Evolutionary conservation across 805 yeast genomes (phyloP), one percentile per base, ranked within the genome.

Genomic region (Sugiyamaella qingdaonensis): DNA sequence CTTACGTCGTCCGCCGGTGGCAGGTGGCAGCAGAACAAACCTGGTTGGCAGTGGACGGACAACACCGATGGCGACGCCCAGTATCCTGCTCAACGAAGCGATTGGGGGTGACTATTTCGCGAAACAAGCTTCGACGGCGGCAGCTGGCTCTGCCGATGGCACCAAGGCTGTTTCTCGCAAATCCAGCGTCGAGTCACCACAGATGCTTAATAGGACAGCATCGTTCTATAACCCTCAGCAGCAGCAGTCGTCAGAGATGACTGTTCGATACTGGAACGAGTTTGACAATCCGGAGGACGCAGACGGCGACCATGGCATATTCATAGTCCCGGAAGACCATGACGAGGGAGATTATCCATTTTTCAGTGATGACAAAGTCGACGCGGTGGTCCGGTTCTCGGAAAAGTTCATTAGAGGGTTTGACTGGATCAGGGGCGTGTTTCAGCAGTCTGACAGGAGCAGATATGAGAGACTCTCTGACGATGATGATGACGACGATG

Each of bases 281-380:
- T 82, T 82, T 62, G 87, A 82, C 60, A 74, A 82, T 60, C 80
- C 84, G 0, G 86, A 81, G 54, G 78, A 68, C 43, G 80, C 71
- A 53, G 70, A 65, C 27, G 43, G 43, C 5, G 72, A 65, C 33
- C 70, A 61, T 5, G 73, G 72, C 4, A 68, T 71, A 48, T 72
- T 74, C 35, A 65, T 71, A 19, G 61, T 68, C 10, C 64, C 62
- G 14, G 59, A 59, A 24, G 75, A 72, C 37, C 75, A 67, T 10
- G 63, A 60, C 10, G 58, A 54, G n/a, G 64, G 63, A 37, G 66
- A 62, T 18, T 24, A 11, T 7, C 44, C 33, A 5, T 54, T 67
- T 21, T 61, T 61, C 56, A 53, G 62, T 43, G 59, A 66, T 57
- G 55, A 64, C 47, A 52, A 64, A 46, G 54, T 70, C 53, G 67